These are phyloP conservation scores for Pseudevernia furfuracea DNA, from an alignment of 495 filamentous ascomycete species.

Conservation along the genomic window DNA sequence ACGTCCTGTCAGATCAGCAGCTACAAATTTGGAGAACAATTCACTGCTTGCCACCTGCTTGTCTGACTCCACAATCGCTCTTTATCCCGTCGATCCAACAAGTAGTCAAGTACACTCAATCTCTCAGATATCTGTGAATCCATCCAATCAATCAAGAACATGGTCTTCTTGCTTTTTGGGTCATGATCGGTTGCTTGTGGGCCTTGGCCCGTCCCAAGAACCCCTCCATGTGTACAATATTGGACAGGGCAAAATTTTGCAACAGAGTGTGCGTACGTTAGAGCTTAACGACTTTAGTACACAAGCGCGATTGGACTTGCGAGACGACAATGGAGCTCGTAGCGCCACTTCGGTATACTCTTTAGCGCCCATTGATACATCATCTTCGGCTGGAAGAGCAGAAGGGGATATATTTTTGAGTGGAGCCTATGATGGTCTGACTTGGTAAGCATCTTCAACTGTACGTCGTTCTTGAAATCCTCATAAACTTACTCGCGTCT, in stretches of 20 bases:
- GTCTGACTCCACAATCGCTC: conserved; percentile 35
- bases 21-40: conserved; percentile 18
- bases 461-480: background rate
- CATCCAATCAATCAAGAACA: conserved; percentile 29
- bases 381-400: conserved; percentile 25
- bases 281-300: background rate
- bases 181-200: conserved; percentile 42
- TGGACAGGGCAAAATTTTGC: conserved; percentile 34
- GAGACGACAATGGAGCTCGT: background rate
- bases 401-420: conserved; percentile 51
- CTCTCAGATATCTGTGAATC: conserved; percentile 31
- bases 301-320: background rate
- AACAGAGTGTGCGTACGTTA: background rate
- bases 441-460: conserved; percentile 35
- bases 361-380: conserved; percentile 41
- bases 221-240: conserved; percentile 47
- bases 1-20: conserved; percentile 22
- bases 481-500: conserved; percentile 4
- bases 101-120: conserved; percentile 35
- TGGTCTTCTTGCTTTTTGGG: conserved; percentile 48
- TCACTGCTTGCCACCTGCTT: conserved; percentile 41
- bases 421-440: conserved; percentile 53
- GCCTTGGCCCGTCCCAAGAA: conserved; percentile 38
- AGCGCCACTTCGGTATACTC: conserved; percentile 32
- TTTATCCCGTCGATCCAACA: conserved; percentile 39